Evolutionary conservation across 2,329 filamentous ascomycete species (phyloP).

Genomic region (Venturia oleaginea): DNA sequence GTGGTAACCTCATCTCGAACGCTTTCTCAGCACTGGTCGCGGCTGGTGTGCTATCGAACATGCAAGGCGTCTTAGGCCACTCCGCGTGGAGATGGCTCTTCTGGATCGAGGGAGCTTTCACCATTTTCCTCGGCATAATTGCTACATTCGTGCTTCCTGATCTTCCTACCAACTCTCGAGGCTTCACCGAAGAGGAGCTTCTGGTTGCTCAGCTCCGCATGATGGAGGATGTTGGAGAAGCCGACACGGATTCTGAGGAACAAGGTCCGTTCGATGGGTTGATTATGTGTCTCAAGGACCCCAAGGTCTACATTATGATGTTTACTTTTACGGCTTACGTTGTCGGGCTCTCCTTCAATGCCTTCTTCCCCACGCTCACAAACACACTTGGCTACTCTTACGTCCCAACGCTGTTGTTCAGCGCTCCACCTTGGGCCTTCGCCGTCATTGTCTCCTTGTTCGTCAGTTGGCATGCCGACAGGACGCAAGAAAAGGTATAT

Average conservation of each 20-base stretch:
- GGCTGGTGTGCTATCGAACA: slow-evolving; percentile 53
- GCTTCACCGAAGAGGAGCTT: slow-evolving; percentile 31
- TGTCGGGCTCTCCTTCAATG: neutral
- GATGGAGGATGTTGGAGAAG: slow-evolving; percentile 31
- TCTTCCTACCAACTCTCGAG: slow-evolving; percentile 45
- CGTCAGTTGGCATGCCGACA: slow-evolving; percentile 65
- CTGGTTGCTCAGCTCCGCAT: slow-evolving; percentile 23
- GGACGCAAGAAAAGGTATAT: slow-evolving; percentile 52
- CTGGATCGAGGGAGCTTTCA: slow-evolving; percentile 62
- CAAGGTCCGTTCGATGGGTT: slow-evolving; percentile 28
- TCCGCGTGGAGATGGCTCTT: slow-evolving; percentile 60
- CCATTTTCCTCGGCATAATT: slow-evolving; percentile 48
- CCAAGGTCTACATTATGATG: slow-evolving; percentile 33
- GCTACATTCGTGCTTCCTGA: slow-evolving; percentile 56
- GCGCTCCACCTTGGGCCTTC: slow-evolving; percentile 47
- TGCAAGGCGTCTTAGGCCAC: slow-evolving; percentile 49
- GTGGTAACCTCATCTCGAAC: slow-evolving; percentile 59
- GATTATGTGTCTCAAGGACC: slow-evolving; percentile 31
- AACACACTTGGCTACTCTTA: slow-evolving; percentile 23
- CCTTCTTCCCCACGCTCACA: slow-evolving; percentile 38
- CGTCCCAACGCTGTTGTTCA: slow-evolving; percentile 42
- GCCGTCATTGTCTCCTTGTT: slow-evolving; percentile 51
- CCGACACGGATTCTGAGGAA: slow-evolving; percentile 26
- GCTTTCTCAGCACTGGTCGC: slow-evolving; percentile 57
- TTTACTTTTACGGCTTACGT: slow-evolving; percentile 31